Conservation (phyloP, 352 stramenopile genomes). For the Globisporangium recalcitrans region DNA sequence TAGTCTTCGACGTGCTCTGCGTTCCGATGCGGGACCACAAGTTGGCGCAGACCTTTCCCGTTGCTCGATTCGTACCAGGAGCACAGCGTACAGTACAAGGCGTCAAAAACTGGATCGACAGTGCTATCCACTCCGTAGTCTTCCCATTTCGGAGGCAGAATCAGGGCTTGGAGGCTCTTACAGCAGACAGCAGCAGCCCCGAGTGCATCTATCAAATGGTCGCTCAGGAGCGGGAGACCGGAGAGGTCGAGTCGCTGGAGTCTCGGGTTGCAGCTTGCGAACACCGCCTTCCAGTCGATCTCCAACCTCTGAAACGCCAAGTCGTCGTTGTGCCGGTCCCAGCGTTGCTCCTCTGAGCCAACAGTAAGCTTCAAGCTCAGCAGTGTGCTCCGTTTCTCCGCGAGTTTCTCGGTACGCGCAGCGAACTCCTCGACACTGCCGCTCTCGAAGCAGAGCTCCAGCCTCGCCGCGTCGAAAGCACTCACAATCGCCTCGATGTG, state of each 20-base stretch:
- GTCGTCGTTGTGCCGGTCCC: background rate
- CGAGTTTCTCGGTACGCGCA: background rate
- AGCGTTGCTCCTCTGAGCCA: background rate
- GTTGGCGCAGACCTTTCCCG: background rate
- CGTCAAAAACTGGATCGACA: background rate
- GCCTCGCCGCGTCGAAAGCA: background rate
- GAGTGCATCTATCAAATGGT: background rate
- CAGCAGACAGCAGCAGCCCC: background rate
- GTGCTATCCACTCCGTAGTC: background rate
- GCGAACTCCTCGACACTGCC: background rate
- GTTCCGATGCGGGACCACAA: background rate
- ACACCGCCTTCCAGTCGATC: background rate
- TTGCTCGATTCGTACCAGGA: background rate
- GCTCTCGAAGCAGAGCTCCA: background rate
- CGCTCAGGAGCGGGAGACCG: background rate
- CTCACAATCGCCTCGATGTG: background rate
- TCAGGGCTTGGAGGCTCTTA: constrained; percentile 3
- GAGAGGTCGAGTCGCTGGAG: constrained; percentile 5
- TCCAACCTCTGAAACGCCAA: background rate
- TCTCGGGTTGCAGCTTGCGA: constrained; percentile 2
- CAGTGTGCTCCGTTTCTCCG: background rate
- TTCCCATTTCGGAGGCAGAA: background rate
- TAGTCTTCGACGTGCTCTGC: background rate
- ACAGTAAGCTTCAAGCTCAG: background rate
- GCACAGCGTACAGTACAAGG: background rate